Evolutionary conservation across 2,329 filamentous ascomycete species (phyloP).

Genomic region (Harringtonia lauricola): DNA sequence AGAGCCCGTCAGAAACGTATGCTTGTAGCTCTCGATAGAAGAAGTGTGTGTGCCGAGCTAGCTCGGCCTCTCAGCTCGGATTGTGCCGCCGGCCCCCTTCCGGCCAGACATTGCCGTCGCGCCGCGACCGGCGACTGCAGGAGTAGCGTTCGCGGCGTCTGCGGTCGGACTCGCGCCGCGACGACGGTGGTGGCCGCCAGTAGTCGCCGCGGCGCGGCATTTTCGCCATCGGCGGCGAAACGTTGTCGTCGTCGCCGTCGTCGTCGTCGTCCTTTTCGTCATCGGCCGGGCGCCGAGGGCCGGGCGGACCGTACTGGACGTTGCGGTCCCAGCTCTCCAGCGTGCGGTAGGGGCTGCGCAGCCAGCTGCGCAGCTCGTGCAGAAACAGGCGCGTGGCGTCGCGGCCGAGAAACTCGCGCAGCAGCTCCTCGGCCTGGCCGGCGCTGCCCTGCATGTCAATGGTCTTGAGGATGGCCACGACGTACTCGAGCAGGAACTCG

Average conservation of each 20-base stretch:
- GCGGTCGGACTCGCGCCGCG: too few relatives aligned
- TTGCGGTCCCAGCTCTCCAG: slow-evolving; percentile 70
- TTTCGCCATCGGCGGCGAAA: not conserved
- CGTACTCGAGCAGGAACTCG: slow-evolving; percentile 79
- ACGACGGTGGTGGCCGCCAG: not conserved
- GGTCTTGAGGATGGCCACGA: slow-evolving; percentile 71
- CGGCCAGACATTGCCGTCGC: too few relatives aligned
- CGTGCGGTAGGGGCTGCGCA: slow-evolving; percentile 66
- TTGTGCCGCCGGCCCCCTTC: too few relatives aligned
- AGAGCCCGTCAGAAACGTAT: too few relatives aligned
- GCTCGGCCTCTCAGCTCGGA: too few relatives aligned
- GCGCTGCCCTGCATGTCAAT: slow-evolving; percentile 70
- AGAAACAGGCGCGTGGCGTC: slow-evolving; percentile 65
- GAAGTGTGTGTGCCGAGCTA: too few relatives aligned
- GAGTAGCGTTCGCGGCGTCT: too few relatives aligned
- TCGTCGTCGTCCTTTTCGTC: not conserved
- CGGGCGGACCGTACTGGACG: slow-evolving; percentile 63
- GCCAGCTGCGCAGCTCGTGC: slow-evolving; percentile 74
- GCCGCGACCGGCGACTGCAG: too few relatives aligned
- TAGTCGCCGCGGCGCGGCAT: not conserved
- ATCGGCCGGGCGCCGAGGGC: not conserved
- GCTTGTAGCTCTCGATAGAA: too few relatives aligned
- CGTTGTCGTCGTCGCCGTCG: not conserved
- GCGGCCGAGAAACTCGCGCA: slow-evolving; percentile 66
- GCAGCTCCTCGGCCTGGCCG: slow-evolving; percentile 68